phyloP scores from a whole-genome alignment of 2,329 filamentous ascomycete genomes.

The Claviceps sp. region DNA sequence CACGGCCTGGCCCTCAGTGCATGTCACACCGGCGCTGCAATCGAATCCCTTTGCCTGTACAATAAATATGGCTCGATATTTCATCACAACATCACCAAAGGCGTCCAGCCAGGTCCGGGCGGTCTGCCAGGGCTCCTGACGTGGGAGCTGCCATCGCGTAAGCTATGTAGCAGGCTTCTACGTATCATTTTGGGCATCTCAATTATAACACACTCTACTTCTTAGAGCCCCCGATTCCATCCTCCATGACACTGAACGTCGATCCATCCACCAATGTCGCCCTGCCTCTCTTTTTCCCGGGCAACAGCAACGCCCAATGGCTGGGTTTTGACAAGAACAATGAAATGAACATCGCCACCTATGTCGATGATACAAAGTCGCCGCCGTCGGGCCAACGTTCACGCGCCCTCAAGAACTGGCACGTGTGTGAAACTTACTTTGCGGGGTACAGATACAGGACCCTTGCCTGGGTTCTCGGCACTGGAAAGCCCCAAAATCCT shows the following conservation, averaged over 20 bases:
- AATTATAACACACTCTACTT: neutral
- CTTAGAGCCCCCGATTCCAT: slow-evolving; percentile 1
- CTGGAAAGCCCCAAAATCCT: slow-evolving; percentile 11
- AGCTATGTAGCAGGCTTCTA: neutral
- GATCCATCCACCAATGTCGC: slow-evolving; percentile 13
- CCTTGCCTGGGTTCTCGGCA: slow-evolving; percentile 9
- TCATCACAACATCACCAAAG: slow-evolving; percentile 10
- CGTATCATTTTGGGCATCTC: neutral
- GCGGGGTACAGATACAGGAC: slow-evolving; percentile 9
- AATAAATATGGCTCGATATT: neutral
- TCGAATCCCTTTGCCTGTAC: slow-evolving; percentile 10
- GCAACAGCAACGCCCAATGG: slow-evolving; percentile 11
- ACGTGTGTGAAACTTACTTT: slow-evolving; percentile 11
- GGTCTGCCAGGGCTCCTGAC: slow-evolving; percentile 6
- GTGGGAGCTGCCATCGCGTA: slow-evolving; percentile 6
- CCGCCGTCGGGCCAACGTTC: slow-evolving; percentile 3
- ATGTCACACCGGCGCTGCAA: slow-evolving; percentile 12
- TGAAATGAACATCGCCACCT: slow-evolving; percentile 9
- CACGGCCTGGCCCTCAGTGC: slow-evolving; percentile 7
- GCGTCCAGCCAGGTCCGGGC: slow-evolving; percentile 1
- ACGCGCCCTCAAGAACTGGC: slow-evolving; percentile 10
- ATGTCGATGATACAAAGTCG: slow-evolving; percentile 10
- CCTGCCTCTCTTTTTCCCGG: slow-evolving; percentile 10
- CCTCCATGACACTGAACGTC: slow-evolving; percentile 8
- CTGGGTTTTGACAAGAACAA: slow-evolving; percentile 12